These are phyloP conservation scores for Fusarium sterilihyphosum DNA, from an alignment of 2,329 filamentous ascomycete species.

Conservation along the genomic window DNA sequence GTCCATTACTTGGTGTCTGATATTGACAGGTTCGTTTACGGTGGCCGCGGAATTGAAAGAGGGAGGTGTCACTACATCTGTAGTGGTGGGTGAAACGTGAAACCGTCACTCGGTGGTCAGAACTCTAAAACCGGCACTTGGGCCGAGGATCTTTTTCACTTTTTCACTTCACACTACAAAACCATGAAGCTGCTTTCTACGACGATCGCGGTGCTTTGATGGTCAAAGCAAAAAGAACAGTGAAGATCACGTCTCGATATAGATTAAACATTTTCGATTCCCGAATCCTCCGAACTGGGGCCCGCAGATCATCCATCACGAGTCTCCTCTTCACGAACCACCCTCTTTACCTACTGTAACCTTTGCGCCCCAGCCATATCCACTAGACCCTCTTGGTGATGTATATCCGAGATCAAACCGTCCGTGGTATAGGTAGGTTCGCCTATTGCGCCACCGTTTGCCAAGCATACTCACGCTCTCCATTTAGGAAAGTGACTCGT, in stretches of 20 bases:
- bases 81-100: background rate
- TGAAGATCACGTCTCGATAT: background rate
- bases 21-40: background rate
- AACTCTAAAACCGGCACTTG: background rate
- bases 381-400: background rate
- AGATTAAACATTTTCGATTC: background rate
- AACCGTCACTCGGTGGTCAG: background rate
- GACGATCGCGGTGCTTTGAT: background rate
- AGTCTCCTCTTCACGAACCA: background rate
- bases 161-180: background rate
- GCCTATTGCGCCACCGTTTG: background rate
- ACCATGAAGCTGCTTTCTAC: background rate
- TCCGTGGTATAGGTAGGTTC: background rate
- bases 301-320: background rate
- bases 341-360: background rate
- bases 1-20: background rate
- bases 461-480: background rate
- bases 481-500: background rate
- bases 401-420: background rate
- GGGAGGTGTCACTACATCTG: background rate
- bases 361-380: background rate
- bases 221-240: background rate
- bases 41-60: background rate
- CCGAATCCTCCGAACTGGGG: background rate
- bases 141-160: background rate